Evolutionary conservation across 805 yeast species (phyloP).

Genomic region (Teunomyces stri): DNA sequence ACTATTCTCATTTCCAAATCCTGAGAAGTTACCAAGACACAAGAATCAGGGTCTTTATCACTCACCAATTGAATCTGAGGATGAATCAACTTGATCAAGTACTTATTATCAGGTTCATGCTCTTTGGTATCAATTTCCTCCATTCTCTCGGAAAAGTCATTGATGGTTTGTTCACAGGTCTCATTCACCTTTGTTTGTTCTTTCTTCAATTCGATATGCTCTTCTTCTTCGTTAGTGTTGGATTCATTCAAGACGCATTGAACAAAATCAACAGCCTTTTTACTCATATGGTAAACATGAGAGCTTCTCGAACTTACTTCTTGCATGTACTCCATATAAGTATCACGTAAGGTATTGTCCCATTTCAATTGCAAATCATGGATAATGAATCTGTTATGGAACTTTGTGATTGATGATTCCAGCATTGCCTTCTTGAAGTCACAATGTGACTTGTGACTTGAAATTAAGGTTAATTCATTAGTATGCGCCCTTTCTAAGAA

Average conservation of each 20-base stretch:
- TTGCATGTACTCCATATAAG: slow-evolving; percentile 55
- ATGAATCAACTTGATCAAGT: slow-evolving; percentile 63
- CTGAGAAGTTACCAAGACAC: slow-evolving; percentile 52
- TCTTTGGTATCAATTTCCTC: slow-evolving; percentile 42
- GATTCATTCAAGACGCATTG: slow-evolving; percentile 35
- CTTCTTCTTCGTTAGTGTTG: slow-evolving; percentile 12
- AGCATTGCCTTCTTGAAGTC: slow-evolving; percentile 24
- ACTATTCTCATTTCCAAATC: slow-evolving; percentile 59
- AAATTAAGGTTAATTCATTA: slow-evolving; percentile 25
- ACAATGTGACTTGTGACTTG: slow-evolving; percentile 25
- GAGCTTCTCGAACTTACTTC: slow-evolving; percentile 43
- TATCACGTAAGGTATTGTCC: slow-evolving; percentile 68
- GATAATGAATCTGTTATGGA: slow-evolving; percentile 67
- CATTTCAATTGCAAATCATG: slow-evolving; percentile 76
- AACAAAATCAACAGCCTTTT: slow-evolving; percentile 49
- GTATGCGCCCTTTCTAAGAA: slow-evolving; percentile 11
- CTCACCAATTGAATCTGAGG: slow-evolving; percentile 77
- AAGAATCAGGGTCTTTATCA: slow-evolving; percentile 44
- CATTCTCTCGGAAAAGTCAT: slow-evolving; percentile 21
- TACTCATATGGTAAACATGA: slow-evolving; percentile 44
- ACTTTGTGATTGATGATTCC: slow-evolving; percentile 31
- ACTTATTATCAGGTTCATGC: slow-evolving; percentile 52
- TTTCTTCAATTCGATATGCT: slow-evolving; percentile 17
- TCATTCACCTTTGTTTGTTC: slow-evolving; percentile 6
- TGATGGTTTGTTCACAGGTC: neutral